Evolutionary conservation across 495 filamentous ascomycete species (phyloP), one percentile per base, ranked within the genome.

Genomic region (Trichoderma parareesei): DNA sequence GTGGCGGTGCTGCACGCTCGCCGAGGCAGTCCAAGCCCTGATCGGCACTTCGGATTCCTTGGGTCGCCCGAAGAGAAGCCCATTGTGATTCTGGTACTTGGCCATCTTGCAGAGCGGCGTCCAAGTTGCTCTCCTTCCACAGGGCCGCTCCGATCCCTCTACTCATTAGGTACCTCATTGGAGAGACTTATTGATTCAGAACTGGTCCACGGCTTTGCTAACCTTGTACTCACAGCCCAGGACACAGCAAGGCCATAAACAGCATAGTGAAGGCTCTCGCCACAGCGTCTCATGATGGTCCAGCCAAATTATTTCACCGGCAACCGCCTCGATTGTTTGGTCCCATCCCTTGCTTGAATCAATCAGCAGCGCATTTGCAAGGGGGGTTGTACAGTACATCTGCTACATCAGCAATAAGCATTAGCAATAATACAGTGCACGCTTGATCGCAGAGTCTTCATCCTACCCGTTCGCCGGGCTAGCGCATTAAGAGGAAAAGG

Each of bases 41-140:
- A 57, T 57, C 53, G 53, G 37, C 53, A 57, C 37, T 20, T 57
- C 20, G 53, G 53, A 57, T 57, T 27, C 44, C 53, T 57, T 57
- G 53, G 33, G 27, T n/a, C 11, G 53, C 53, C 53, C 53, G 53
- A 37, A 33, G 7, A 57, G 13, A 1, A 9, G 16, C 53, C 16
- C 53, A 5, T n/a, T 18, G 14, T 6, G 6, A 3, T 48, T 48
- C n/a, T 16, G 2, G 44, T 27, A 27, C n/a, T 6, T n/a, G 14
- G 14, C 46, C 46, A 49, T 49, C 53, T 35, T 57, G 20, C 33
- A 35, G 53, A 38, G 11, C 9, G 13, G 3, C 44, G 27, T 27
- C 27, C 27, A 27, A 27, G 27, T 27, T 27, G 20, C 20, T 57
- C 20, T 27, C 9, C 20, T 9, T 11, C 4, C 37, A 57, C 27